A percentile compares a stretch with the other conserved stretches of the same genome.
phyloP scores from a whole-genome alignment of 441 rosid species.

The Sinapis alba region DNA sequence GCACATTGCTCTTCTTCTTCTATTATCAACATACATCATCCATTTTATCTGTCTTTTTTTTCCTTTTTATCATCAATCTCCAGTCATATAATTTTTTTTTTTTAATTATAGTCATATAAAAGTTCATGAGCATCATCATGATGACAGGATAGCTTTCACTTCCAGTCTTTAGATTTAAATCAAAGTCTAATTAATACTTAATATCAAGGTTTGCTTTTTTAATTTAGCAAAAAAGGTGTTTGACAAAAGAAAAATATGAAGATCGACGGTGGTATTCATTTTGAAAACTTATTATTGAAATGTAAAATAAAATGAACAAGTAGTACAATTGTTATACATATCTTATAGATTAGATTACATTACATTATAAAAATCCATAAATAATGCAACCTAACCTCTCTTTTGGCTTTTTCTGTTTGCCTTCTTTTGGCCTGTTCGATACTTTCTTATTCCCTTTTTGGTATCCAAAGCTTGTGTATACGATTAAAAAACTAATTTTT shows the following conservation, averaged over 20 bases:
- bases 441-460: slow-evolving; percentile 51
- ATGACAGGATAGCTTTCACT: not conserved
- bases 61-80: not conserved
- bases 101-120: not conserved
- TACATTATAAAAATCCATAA: slow-evolving; percentile 9
- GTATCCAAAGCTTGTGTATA: slow-evolving; percentile 60
- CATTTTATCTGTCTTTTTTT: not conserved
- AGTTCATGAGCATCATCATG: slow-evolving; percentile 8
- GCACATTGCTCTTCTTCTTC: slow-evolving; percentile 25
- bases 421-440: slow-evolving; percentile 47
- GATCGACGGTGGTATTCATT: not conserved
- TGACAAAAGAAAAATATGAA: not conserved
- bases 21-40: slow-evolving; percentile 4
- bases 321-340: slow-evolving; percentile 36
- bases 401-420: slow-evolving; percentile 63
- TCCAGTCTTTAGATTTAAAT: slow-evolving; percentile 12
- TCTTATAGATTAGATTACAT: slow-evolving; percentile 27
- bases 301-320: slow-evolving; percentile 15
- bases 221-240: not conserved
- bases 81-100: not conserved
- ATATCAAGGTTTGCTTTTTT: not conserved
- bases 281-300: not conserved
- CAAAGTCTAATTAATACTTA: not conserved
- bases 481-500: slow-evolving; percentile 2
- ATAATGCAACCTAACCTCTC: slow-evolving; percentile 43